A percentile compares a stretch with the other conserved stretches of the same genome.
Conservation (phyloP, 371 early-diverging fungal genomes). For the Mucor sp. region DNA sequence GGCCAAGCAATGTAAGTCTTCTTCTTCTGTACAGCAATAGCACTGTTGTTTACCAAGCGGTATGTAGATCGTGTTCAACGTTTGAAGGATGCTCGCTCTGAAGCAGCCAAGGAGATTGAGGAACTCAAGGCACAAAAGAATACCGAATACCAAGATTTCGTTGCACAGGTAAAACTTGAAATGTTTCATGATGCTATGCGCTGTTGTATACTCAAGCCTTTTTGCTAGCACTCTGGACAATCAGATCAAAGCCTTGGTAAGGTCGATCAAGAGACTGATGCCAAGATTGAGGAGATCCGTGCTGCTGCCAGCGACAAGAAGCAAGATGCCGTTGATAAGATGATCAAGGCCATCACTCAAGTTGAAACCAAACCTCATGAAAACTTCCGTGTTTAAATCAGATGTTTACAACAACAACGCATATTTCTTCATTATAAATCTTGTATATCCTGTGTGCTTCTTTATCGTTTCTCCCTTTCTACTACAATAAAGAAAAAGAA, state of each 20-base stretch:
- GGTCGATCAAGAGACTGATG: conserved; percentile 81
- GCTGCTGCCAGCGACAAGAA: conserved; percentile 69
- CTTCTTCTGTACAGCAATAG: not conserved
- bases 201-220: not conserved
- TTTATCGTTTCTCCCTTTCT: not conserved
- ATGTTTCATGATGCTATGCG: not conserved
- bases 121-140: conserved; percentile 84
- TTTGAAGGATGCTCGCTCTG: conserved; percentile 92
- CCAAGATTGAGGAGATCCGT: conserved; percentile 71
- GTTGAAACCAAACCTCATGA: conserved; percentile 74
- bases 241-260: conserved; percentile 68
- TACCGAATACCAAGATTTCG: conserved; percentile 79
- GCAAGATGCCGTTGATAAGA: conserved; percentile 68
- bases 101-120: conserved; percentile 93
- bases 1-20: conserved; percentile 85
- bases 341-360: conserved; percentile 73
- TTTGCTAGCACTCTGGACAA: conserved; percentile 73
- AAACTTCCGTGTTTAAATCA: conserved; percentile 51
- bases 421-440: not conserved
- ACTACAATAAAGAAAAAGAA: not conserved
- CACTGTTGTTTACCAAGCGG: not conserved
- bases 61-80: conserved; percentile 86
- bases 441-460: not conserved
- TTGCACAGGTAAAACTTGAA: conserved; percentile 68
- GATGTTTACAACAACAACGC: not conserved